Evolutionary conservation across 139 green algal genomes (phyloP), one percentile per base, ranked within the genome.

Genomic region (Coelastrella sp.): DNA sequence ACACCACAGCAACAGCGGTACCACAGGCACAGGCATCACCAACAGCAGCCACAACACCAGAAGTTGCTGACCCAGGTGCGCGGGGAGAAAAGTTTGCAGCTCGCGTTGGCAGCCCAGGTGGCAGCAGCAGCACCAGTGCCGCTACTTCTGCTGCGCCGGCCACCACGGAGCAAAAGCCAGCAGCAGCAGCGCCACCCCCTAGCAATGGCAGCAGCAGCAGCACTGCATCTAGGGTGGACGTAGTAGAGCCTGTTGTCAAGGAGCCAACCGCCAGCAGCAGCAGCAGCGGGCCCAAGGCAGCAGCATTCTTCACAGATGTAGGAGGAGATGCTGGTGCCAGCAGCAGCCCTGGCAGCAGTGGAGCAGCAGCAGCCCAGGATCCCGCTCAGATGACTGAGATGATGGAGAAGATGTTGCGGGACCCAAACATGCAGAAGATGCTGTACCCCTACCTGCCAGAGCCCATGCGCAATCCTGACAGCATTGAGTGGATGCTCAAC

Each of bases 371-470:
- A 15, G 78, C 80, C 15, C 35, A 60, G 61, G 80, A 85, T 27
- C 74, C 78, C 70, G 49, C 60, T 22, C 57, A 74, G 60, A 90
- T 91, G 88, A 90, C 88, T 20, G 89, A 90, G 17, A 93, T 94
- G 93, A 91, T 95, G 89, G 92, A 95, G 89, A 82, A 93, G 72
- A 95, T 96, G 85, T 79, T 96, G 49, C 91, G 92, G 78, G 94
- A 97, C 87, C 94, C 95, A 14, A 93, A 95, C 81, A 96, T 96
- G 95, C 96, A 99, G 92, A 96, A 99, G 92, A 97, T 97, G 94
- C 88, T 99, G 76, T 99, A 99, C 93, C 96, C 96, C 0, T 97
- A 99, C 94, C 93, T 99, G 81, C 97, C 97, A 7, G 96, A 98
- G 92, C 93, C 93, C 10, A 99, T 99, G 97, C 95, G 96, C 92